A percentile compares a stretch with the other conserved stretches of the same genome.
These are phyloP conservation scores for Sphagnum tenellum DNA, from an alignment of 225 moss, liverwort and hornwort species.

Conservation along the genomic window DNA sequence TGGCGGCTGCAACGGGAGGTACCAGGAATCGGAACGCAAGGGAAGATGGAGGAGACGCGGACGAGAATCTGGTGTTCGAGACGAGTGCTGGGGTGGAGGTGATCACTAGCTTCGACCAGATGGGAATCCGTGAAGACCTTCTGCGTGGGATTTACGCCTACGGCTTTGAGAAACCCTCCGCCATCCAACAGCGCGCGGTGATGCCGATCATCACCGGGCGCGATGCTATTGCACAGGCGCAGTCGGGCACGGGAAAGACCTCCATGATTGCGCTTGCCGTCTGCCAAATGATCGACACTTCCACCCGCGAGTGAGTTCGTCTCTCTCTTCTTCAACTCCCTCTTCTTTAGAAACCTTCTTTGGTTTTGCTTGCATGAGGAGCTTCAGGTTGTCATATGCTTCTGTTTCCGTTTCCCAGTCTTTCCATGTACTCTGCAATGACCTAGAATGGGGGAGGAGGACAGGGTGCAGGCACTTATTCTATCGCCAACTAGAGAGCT, in stretches of 20 bases:
- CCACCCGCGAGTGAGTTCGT: constrained; percentile 56
- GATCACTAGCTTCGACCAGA: constrained; percentile 74
- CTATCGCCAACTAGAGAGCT: constrained; percentile 80
- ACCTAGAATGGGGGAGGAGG: not conserved
- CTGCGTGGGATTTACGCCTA: constrained; percentile 80
- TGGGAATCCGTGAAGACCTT: constrained; percentile 79
- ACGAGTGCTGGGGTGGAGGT: constrained; percentile 83
- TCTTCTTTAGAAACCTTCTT: too few relatives aligned
- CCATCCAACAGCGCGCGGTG: constrained; percentile 82
- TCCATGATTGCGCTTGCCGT: constrained; percentile 84
- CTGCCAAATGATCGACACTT: constrained; percentile 78
- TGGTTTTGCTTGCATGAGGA: too few relatives aligned
- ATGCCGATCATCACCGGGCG: constrained; percentile 90
- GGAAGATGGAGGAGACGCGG: constrained; percentile 46
- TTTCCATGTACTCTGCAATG: too few relatives aligned
- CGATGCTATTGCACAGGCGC: constrained; percentile 88
- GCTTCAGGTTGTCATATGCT: too few relatives aligned
- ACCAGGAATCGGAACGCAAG: constrained; percentile 49
- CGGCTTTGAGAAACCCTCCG: constrained; percentile 81
- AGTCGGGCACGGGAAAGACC: constrained; percentile 86
- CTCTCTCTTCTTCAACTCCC: too few relatives aligned
- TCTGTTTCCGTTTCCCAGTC: too few relatives aligned
- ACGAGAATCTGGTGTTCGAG: constrained; percentile 75
- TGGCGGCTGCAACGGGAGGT: constrained; percentile 20
- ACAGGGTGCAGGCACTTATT: constrained; percentile 79